Conservation (phyloP, 139 green algal genomes). For the Picochlorum sp. region DNA sequence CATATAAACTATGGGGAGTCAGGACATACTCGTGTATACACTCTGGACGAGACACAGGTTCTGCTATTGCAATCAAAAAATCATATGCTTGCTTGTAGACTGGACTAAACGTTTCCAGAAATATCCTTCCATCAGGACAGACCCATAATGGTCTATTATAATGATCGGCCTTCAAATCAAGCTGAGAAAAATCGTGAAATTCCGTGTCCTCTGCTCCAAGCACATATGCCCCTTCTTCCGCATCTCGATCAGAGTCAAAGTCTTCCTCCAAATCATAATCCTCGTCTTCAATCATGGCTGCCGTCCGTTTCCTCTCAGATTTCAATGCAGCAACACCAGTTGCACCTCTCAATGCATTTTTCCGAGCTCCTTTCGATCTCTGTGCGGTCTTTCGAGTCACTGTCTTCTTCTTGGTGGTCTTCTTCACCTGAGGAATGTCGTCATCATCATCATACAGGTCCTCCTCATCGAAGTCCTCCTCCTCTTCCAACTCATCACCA, state of each 20-base stretch:
- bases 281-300: slow-evolving; percentile 9
- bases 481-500: slow-evolving; percentile 17
- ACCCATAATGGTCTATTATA: slow-evolving; percentile 89
- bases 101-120: slow-evolving; percentile 92
- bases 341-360: neutral
- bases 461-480: slow-evolving; percentile 20
- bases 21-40: slow-evolving; percentile 68
- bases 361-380: neutral
- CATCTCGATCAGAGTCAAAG: slow-evolving; percentile 29
- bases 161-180: slow-evolving; percentile 81
- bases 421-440: neutral
- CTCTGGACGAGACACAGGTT: slow-evolving; percentile 87
- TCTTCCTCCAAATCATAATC: slow-evolving; percentile 37
- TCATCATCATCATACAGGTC: neutral
- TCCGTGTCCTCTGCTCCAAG: slow-evolving; percentile 32
- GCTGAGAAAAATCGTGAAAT: slow-evolving; percentile 54
- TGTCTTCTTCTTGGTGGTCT: neutral
- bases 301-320: neutral
- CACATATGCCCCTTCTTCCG: slow-evolving; percentile 12
- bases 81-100: slow-evolving; percentile 97
- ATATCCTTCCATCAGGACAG: slow-evolving; percentile 87
- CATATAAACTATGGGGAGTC: slow-evolving; percentile 93
- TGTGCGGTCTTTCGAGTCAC: neutral
- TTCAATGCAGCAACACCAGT: neutral
- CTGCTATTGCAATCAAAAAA: slow-evolving; percentile 96